A percentile compares a stretch with the other conserved stretches of the same genome.
These are phyloP conservation scores for Podospora pseudoanserina DNA, from an alignment of 495 filamentous ascomycete species.

Conservation along the genomic window DNA sequence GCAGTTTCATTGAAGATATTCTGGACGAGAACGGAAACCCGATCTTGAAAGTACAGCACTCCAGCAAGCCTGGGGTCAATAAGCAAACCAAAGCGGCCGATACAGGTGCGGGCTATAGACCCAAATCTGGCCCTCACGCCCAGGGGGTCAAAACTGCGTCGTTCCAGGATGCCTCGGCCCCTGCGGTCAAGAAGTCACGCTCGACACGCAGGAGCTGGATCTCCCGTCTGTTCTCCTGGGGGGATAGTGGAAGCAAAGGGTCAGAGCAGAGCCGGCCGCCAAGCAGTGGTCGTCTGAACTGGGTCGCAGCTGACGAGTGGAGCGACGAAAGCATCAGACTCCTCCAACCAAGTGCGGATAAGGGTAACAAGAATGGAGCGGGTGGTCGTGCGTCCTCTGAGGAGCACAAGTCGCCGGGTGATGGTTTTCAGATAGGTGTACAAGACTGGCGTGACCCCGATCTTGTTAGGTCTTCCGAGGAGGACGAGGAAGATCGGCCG, in stretches of 20 bases:
- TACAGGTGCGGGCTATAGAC: constrained; percentile 12
- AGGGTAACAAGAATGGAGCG: constrained; percentile 30
- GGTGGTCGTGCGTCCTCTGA: constrained; percentile 19
- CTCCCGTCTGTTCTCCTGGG: constrained; percentile 50
- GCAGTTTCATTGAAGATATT: constrained; percentile 54
- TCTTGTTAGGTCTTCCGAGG: constrained; percentile 46
- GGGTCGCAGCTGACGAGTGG: constrained; percentile 68
- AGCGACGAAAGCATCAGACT: constrained; percentile 50
- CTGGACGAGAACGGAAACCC: constrained; percentile 53
- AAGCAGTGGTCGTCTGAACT: constrained; percentile 79
- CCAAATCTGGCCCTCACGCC: not conserved
- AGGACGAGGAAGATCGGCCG: constrained; percentile 18
- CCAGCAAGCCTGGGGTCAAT: constrained; percentile 38
- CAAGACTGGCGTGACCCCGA: constrained; percentile 92
- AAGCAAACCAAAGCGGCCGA: constrained; percentile 37
- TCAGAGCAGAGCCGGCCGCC: constrained; percentile 65
- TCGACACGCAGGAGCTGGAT: constrained; percentile 49
- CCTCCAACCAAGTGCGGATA: constrained; percentile 36
- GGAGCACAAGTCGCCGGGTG: constrained; percentile 39
- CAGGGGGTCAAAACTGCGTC: constrained; percentile 8
- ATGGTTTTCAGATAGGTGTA: constrained; percentile 85
- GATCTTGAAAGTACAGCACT: constrained; percentile 46
- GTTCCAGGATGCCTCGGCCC: constrained; percentile 14
- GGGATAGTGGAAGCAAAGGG: constrained; percentile 28
- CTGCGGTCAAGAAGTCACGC: constrained; percentile 10